These are phyloP conservation scores for Scedosporium minutisporum DNA, from an alignment of 2,329 filamentous ascomycete genomes.

Conservation along the genomic window DNA sequence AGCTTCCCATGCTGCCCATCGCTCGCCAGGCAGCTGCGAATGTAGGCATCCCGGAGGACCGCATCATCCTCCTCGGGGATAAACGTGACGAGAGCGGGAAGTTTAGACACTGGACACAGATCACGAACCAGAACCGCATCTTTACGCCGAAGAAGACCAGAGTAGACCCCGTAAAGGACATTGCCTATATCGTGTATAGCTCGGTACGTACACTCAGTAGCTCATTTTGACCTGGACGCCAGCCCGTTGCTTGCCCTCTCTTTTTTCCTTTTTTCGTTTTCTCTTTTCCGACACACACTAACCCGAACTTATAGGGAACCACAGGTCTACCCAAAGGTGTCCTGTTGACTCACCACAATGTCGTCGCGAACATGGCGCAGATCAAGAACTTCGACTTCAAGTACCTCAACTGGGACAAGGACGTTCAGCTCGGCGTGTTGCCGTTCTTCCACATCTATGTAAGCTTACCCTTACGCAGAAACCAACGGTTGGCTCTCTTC, in stretches of 20 bases:
- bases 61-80: constrained; percentile 69
- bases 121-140: constrained; percentile 48
- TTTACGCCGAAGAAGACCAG: constrained; percentile 45
- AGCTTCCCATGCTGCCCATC: constrained; percentile 53
- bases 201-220: constrained; percentile 32
- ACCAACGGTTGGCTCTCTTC: neutral
- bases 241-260: neutral
- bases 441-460: constrained; percentile 92
- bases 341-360: constrained; percentile 73
- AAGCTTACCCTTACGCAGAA: constrained; percentile 17
- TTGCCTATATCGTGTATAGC: constrained; percentile 80
- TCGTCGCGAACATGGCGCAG: constrained; percentile 64
- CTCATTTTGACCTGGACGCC: neutral
- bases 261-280: too few species aligned
- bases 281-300: neutral
- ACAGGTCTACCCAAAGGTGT: constrained; percentile 90
- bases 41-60: constrained; percentile 60
- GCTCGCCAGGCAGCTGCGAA: constrained; percentile 59
- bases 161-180: constrained; percentile 58
- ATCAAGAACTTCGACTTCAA: constrained; percentile 40
- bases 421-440: constrained; percentile 67
- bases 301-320: constrained; percentile 47
- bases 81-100: constrained; percentile 45
- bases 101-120: constrained; percentile 63
- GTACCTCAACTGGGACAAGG: constrained; percentile 50